Conservation (phyloP, 371 early-diverging fungal species). For the Actinomortierella ambigua region DNA sequence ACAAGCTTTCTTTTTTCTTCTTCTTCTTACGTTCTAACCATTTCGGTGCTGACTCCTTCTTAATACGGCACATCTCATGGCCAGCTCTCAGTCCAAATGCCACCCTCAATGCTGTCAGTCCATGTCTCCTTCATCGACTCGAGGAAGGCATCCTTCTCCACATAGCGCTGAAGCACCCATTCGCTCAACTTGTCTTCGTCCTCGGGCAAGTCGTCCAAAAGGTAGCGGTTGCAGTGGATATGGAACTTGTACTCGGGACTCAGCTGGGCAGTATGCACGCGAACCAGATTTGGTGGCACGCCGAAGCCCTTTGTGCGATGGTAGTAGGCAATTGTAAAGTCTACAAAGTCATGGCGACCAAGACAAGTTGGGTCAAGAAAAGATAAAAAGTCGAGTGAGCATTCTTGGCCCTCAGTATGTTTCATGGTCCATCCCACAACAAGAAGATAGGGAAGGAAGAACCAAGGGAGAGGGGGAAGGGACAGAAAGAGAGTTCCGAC, state of each 20-base stretch:
- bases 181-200: conserved; percentile 59
- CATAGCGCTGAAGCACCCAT: conserved; percentile 68
- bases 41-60: not conserved
- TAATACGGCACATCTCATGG: not conserved
- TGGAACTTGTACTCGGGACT: conserved; percentile 72
- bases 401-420: not conserved
- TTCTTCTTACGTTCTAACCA: not conserved
- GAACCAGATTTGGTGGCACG: conserved; percentile 64
- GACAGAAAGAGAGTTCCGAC: too few relatives aligned
- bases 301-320: conserved; percentile 51
- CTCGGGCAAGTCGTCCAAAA: conserved; percentile 62
- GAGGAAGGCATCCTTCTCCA: conserved; percentile 68
- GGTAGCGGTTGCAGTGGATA: conserved; percentile 63
- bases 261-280: conserved; percentile 58
- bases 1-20: too few relatives aligned
- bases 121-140: conserved; percentile 54
- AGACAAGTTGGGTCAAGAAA: conserved; percentile 3
- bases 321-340: conserved; percentile 70
- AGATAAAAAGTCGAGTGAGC: conserved; percentile 2
- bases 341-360: conserved; percentile 30
- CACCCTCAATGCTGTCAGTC: conserved; percentile 54
- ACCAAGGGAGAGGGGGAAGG: too few relatives aligned
- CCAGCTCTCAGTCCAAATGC: conserved; percentile 51
- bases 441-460: too few relatives aligned
- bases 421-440: too few relatives aligned